Evolutionary conservation across 1,139 yeast species (phyloP).

Genomic region (Yamadazyma dendronema): DNA sequence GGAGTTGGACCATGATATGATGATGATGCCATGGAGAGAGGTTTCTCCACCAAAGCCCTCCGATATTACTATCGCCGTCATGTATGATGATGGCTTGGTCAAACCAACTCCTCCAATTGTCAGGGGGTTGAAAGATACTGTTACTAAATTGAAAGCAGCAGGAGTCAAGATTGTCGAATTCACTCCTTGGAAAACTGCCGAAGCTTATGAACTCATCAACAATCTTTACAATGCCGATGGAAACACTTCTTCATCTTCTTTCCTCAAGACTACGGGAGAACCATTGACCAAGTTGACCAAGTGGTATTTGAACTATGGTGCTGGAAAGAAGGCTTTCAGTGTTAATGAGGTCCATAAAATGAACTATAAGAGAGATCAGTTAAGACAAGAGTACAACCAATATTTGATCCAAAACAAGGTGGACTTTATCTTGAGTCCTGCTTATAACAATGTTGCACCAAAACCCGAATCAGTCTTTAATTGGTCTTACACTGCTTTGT

Average conservation of each 20-base stretch:
- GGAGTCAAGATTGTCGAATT: conserved; percentile 38
- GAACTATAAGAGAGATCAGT: conserved; percentile 47
- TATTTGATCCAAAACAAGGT: conserved; percentile 53
- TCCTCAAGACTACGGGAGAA: conserved; percentile 58
- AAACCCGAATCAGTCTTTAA: conserved; percentile 60
- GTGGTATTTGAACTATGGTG: conserved; percentile 57
- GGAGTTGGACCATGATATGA: conserved; percentile 53
- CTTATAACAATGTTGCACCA: conserved; percentile 71
- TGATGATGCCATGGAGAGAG: conserved; percentile 63
- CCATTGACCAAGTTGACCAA: conserved; percentile 59
- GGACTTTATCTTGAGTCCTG: conserved; percentile 68
- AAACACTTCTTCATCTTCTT: conserved; percentile 46
- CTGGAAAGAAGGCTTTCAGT: conserved; percentile 45
- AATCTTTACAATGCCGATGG: conserved; percentile 59
- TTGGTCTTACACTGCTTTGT: conserved; percentile 75
- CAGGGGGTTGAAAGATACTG: conserved; percentile 29
- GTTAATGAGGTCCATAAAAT: conserved; percentile 46
- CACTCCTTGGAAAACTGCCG: conserved; percentile 50
- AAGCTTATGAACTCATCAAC: conserved; percentile 52
- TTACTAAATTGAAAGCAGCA: conserved; percentile 25
- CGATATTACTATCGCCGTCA: conserved; percentile 34
- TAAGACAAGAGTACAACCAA: conserved; percentile 55
- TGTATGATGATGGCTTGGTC: conserved; percentile 39
- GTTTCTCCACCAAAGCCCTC: conserved; percentile 43
- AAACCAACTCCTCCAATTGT: conserved; percentile 55